Base-by-base conservation (phyloP, 768 basidiomycete genomes). In the Lactarius evosmus region DNA sequence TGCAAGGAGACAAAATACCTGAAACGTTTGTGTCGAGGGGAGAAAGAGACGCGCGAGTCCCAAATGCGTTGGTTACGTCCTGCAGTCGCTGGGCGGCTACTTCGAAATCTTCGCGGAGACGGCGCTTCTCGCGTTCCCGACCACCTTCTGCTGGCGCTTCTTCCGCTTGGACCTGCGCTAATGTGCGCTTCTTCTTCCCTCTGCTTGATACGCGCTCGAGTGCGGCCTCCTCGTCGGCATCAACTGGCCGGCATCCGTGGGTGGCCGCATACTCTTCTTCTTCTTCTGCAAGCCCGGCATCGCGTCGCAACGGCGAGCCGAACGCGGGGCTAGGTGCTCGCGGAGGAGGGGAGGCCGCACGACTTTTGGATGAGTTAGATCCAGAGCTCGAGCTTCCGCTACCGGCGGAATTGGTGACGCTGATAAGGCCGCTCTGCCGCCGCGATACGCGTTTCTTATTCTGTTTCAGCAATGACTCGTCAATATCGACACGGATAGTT, bases 281-380 rank as follows among this genome's bases (percentile, higher is more conserved):
- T 30, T 79, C 78, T 62, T 83, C 83, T 5, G 82, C 84, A 11
- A 83, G 70, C 0, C 79, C 85, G 14, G 84, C 84, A 61, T 80
- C 79, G 67, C 81, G 74, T 51, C 84, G 79, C 25, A 78, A 69
- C 33, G 86, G 85, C 2, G 85, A 87, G 7, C 85, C 88, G 67
- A 86, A 84, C 1, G 86, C 85, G 3, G 88, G 88, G 67, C 87
- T 89, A 1, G 83, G 78, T 29, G 85, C 82, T 61, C 87, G 80
- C 9, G 80, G 84, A 19, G 78, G 78, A 27, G 80, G 70, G 27
- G 79, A 68, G 16, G 78, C 78, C 17, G 74, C 74, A 61, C 56
- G 64, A 64, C 74, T 66, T 38, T 64, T 65, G 32, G 70, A 50
- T 12, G 71, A 72, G 11, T 60, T 74, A 57, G 67, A 71, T 36